A percentile compares a stretch with the other conserved stretches of the same genome.
These are phyloP conservation scores for Fomitopsis serialis DNA, from an alignment of 768 basidiomycete genomes.

Conservation along the genomic window DNA sequence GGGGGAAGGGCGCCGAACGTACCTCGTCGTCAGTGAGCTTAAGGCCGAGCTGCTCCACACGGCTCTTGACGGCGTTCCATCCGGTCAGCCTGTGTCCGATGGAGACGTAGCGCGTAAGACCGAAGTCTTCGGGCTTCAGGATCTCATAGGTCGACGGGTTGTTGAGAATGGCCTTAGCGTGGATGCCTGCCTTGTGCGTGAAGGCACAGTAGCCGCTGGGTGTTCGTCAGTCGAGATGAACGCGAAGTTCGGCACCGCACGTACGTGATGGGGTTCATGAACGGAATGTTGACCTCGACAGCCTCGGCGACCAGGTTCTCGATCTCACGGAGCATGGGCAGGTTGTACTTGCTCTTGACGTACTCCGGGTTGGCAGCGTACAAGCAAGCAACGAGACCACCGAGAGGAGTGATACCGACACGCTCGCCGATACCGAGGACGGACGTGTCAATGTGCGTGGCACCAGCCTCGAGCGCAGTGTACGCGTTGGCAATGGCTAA, in stretches of 20 bases:
- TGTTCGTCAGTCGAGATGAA: neutral
- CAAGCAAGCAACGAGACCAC: slow-evolving; percentile 93
- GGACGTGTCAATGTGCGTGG: slow-evolving; percentile 98
- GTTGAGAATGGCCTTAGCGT: slow-evolving; percentile 99
- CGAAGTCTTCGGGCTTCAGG: slow-evolving; percentile 98
- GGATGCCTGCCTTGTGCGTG: slow-evolving; percentile 99
- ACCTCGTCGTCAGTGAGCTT: slow-evolving; percentile 87
- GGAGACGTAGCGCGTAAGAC: slow-evolving; percentile 94
- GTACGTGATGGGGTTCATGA: slow-evolving; percentile 92
- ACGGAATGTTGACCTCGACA: slow-evolving; percentile 95
- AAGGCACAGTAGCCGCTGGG: slow-evolving; percentile 96
- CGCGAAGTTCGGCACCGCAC: slow-evolving; percentile 16
- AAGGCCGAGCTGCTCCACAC: slow-evolving; percentile 95
- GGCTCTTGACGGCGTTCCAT: slow-evolving; percentile 99
- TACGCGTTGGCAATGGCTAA: slow-evolving; percentile 97
- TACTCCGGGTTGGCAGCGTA: slow-evolving; percentile 98
- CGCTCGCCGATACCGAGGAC: slow-evolving; percentile 98
- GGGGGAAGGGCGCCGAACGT: slow-evolving; percentile 10
- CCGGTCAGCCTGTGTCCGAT: slow-evolving; percentile 96
- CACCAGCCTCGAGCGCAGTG: slow-evolving; percentile 96
- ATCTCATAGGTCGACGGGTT: slow-evolving; percentile 99
- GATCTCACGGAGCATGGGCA: slow-evolving; percentile 94
- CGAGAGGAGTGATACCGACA: slow-evolving; percentile 97
- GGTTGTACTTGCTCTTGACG: slow-evolving; percentile 99
- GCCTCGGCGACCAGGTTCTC: slow-evolving; percentile 99